phyloP scores from a whole-genome alignment of 2,329 filamentous ascomycete genomes.

The Neofusicoccum sp. region DNA sequence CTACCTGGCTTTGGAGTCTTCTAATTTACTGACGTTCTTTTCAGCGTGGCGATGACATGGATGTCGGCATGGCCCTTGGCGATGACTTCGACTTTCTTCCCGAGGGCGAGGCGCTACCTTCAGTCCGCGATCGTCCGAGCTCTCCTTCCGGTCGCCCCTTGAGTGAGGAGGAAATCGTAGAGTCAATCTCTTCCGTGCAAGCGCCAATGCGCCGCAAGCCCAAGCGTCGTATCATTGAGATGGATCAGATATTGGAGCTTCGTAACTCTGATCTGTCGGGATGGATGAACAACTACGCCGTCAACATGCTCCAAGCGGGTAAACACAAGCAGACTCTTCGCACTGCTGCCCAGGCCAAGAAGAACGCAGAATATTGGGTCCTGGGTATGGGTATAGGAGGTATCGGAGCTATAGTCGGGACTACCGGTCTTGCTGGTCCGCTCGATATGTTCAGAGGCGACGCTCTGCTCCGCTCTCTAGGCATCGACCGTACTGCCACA shows the following conservation, averaged over 20 bases:
- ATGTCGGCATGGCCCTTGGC: slow-evolving; percentile 33
- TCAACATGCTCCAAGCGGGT: slow-evolving; percentile 57
- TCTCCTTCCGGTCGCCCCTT: background rate
- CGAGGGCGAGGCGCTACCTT: slow-evolving; percentile 30
- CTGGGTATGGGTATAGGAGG: slow-evolving; percentile 57
- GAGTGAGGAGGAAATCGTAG: slow-evolving; percentile 25
- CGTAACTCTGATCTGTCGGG: slow-evolving; percentile 54
- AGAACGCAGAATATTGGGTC: slow-evolving; percentile 62
- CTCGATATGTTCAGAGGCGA: slow-evolving; percentile 60
- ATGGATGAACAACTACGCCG: slow-evolving; percentile 60
- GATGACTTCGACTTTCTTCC: slow-evolving; percentile 28
- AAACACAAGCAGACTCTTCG: slow-evolving; percentile 46
- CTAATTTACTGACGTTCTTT: background rate
- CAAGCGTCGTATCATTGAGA: slow-evolving; percentile 41
- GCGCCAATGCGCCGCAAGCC: slow-evolving; percentile 41
- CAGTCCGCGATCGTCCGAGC: slow-evolving; percentile 12
- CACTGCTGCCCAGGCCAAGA: slow-evolving; percentile 52
- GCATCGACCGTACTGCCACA: slow-evolving; percentile 29
- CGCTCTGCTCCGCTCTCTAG: slow-evolving; percentile 50
- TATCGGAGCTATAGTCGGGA: slow-evolving; percentile 49
- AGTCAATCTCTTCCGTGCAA: slow-evolving; percentile 35
- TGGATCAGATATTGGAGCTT: slow-evolving; percentile 53
- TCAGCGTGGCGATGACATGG: slow-evolving; percentile 26
- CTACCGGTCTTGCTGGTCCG: slow-evolving; percentile 45
- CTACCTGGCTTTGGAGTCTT: background rate